These are phyloP conservation scores for Mycena kentingensis DNA, from an alignment of 768 basidiomycete species.

Conservation along the genomic window DNA sequence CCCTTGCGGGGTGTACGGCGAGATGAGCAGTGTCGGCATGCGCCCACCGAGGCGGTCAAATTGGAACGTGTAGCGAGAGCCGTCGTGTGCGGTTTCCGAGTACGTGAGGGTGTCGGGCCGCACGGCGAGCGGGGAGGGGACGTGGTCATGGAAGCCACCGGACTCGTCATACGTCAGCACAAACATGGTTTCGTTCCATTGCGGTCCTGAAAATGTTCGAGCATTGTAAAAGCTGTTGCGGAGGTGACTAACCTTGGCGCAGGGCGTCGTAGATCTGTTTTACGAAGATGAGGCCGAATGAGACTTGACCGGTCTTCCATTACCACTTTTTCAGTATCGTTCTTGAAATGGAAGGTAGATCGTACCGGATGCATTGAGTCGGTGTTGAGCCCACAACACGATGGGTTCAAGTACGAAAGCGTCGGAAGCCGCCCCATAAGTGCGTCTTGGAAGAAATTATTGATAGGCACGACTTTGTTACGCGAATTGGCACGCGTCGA, in stretches of 20 bases:
- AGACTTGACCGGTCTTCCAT: slow-evolving; percentile 21
- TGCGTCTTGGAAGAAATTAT: slow-evolving; percentile 34
- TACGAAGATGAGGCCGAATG: slow-evolving; percentile 30
- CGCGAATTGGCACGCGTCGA: slow-evolving; percentile 25
- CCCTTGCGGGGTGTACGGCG: slow-evolving; percentile 27
- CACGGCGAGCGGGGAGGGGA: slow-evolving; percentile 32
- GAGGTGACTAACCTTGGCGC: no score
- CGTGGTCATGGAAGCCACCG: slow-evolving; percentile 38
- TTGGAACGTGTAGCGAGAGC: slow-evolving; percentile 26
- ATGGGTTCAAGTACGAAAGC: slow-evolving; percentile 32
- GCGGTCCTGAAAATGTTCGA: no score
- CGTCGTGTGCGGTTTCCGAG: slow-evolving; percentile 29
- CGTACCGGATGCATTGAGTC: slow-evolving; percentile 29
- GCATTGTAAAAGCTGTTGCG: no score
- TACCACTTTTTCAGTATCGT: neutral
- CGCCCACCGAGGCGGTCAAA: slow-evolving; percentile 33
- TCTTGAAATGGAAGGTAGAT: neutral
- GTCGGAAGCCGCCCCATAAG: slow-evolving; percentile 28
- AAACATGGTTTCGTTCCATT: slow-evolving; percentile 33
- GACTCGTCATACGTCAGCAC: slow-evolving; percentile 36
- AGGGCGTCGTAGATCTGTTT: slow-evolving; percentile 36
- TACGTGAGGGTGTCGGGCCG: slow-evolving; percentile 30
- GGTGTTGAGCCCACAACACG: slow-evolving; percentile 23
- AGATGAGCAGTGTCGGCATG: slow-evolving; percentile 31
- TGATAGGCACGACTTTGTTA: slow-evolving; percentile 27